Conservation (phyloP, 129 eudicot species). For the Helianthus annuus region DNA sequence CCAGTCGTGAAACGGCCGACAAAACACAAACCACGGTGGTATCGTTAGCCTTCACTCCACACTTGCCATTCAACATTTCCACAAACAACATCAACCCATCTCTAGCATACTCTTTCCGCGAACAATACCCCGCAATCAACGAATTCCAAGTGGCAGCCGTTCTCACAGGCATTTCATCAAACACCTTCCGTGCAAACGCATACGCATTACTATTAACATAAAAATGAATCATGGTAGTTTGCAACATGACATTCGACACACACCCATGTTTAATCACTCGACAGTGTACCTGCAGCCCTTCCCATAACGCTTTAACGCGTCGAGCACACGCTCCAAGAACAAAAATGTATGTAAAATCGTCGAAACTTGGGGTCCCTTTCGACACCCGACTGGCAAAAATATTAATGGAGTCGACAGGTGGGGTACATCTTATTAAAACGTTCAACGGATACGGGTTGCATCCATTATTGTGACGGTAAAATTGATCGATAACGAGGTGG, state of each 20-base stretch:
- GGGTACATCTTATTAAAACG: constrained; percentile 43
- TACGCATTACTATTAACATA: constrained; percentile 32
- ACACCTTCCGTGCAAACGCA: constrained; percentile 47
- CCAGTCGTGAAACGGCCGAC: constrained; percentile 48
- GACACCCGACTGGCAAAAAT: constrained; percentile 42
- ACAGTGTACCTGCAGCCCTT: constrained; percentile 45
- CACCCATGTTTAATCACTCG: constrained; percentile 43
- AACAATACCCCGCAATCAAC: constrained; percentile 48
- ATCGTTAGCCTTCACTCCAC: constrained; percentile 30
- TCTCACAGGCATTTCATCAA: constrained; percentile 51
- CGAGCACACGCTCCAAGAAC: constrained; percentile 62
- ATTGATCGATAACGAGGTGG: constrained; percentile 37
- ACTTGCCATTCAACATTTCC: constrained; percentile 33
- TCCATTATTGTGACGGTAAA: constrained; percentile 3
- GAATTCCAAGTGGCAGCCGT: constrained; percentile 54
- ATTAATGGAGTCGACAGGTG: constrained; percentile 40
- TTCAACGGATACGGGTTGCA: constrained; percentile 38
- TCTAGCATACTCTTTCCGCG: constrained; percentile 25
- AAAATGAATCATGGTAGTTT: constrained; percentile 52
- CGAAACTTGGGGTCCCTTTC: constrained; percentile 23
- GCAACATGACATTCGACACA: constrained; percentile 32
- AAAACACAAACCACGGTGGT: constrained; percentile 52
- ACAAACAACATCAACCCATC: constrained; percentile 39
- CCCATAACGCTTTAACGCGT: constrained; percentile 32
- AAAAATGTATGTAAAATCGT: constrained; percentile 47